Base-by-base conservation (phyloP, 768 basidiomycete species). In the Cyclocybe aegerita region DNA sequence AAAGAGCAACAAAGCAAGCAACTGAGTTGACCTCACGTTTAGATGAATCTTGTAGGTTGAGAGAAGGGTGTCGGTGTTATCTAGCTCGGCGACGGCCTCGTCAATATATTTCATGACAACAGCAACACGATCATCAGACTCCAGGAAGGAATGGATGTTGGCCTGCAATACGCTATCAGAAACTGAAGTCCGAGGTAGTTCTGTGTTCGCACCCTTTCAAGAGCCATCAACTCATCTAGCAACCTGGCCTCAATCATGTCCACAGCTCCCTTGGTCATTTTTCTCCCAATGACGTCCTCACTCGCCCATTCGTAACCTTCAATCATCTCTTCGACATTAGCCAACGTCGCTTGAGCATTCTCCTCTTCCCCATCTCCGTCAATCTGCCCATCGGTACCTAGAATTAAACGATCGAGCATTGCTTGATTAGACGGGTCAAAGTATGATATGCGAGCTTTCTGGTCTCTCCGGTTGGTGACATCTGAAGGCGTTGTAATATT, bases 241-340 rank as follows among this genome's bases (percentile, higher is more conserved):
- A 99, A 69, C 56, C 94, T 75, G 16, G 90, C 88, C 68, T 98
- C 93, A 53, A 98, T 94, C 58, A 95, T 78, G 63, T 98, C 96
- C 35, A 91, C 92, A 7, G 90, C 85, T 9, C 87, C 87, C 59
- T 80, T 77, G 12, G 77, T 75, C 46, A 81, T 78, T 61, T 81
- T 85, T 57, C 83, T 73, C 10, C 79, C 81, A 39, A 88, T 73
- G n/a, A 86, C 74, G 63, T 86, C 85, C 48, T 88, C 89, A 53
- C 85, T 87, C 4, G 91, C 86, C 94, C 94, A 98, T 66, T 98
- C 97, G 61, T 97, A 97, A 0, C 97, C 95, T 61, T 99, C 97
- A 17, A 99, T 77, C 93, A 99, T 95, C 65, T 99, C 97, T 64
- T 99, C 97, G 2, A 99, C 93, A 66, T 85, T 97, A 4, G 87